Evolutionary conservation across 106 monocot species (phyloP).

Genomic region (Xerophyta viscosa): DNA sequence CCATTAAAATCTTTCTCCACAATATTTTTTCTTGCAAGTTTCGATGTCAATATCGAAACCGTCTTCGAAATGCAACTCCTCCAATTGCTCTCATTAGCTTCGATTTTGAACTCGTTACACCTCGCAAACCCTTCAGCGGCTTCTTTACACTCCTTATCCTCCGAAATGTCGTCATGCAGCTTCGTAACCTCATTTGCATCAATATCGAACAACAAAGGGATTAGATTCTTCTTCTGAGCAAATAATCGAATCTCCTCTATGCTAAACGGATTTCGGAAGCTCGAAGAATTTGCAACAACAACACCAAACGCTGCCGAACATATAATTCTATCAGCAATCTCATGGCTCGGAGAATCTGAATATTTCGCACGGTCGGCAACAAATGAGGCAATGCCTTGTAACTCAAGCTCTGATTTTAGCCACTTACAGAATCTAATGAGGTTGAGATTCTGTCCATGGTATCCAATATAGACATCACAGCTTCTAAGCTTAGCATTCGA

Average conservation of each 20-base stretch:
- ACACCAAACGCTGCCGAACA: slow-evolving; percentile 73
- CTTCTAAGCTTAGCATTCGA: slow-evolving; percentile 77
- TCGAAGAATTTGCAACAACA: slow-evolving; percentile 47
- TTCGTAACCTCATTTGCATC: slow-evolving; percentile 45
- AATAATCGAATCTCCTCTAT: slow-evolving; percentile 86
- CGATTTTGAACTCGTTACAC: slow-evolving; percentile 55
- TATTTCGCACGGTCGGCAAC: slow-evolving; percentile 80
- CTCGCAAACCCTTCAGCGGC: slow-evolving; percentile 54
- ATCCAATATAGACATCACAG: slow-evolving; percentile 91
- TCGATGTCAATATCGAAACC: slow-evolving; percentile 41
- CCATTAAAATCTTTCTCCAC: slow-evolving; percentile 25
- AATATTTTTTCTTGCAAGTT: slow-evolving; percentile 55
- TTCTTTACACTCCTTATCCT: slow-evolving; percentile 62
- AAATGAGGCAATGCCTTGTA: slow-evolving; percentile 81
- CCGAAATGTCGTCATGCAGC: slow-evolving; percentile 40
- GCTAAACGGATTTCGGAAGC: slow-evolving; percentile 54
- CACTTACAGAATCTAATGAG: slow-evolving; percentile 81
- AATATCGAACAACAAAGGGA: slow-evolving; percentile 68
- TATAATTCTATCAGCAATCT: slow-evolving; percentile 88
- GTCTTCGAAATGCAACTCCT: slow-evolving; percentile 51
- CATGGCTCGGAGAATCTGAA: slow-evolving; percentile 78
- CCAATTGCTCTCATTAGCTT: slow-evolving; percentile 73
- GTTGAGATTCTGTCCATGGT: slow-evolving; percentile 64
- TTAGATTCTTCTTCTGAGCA: slow-evolving; percentile 86
- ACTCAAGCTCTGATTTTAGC: slow-evolving; percentile 86